Percentiles rank a stretch among this genome's conserved stretches.
Conservation (phyloP, 2,329 filamentous ascomycete genomes). For the Monilinia fructicola region DNA sequence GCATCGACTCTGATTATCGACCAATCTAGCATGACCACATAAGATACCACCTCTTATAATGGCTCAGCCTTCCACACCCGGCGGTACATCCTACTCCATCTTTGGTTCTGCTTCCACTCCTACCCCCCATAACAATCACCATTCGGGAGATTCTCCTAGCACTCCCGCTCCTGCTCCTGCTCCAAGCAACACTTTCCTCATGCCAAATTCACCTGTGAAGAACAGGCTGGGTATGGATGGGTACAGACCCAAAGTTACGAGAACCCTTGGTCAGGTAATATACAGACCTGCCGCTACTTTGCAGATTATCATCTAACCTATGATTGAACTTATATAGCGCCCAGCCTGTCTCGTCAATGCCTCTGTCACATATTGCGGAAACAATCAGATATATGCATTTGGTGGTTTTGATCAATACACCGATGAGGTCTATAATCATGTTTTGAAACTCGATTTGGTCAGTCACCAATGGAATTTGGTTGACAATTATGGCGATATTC, state of each 20-base stretch:
- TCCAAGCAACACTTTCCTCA: conserved; percentile 78
- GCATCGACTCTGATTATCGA: conserved; percentile 4
- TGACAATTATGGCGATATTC: conserved; percentile 98
- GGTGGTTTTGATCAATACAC: conserved; percentile 98
- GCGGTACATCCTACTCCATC: conserved; percentile 46
- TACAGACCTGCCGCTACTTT: neutral
- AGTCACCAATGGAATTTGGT: conserved; percentile 93
- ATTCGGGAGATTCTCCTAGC: conserved; percentile 27
- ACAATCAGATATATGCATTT: conserved; percentile 97
- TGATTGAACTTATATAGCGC: conserved; percentile 44
- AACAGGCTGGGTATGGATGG: conserved; percentile 64
- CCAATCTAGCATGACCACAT: conserved; percentile 30
- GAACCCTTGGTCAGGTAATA: conserved; percentile 63
- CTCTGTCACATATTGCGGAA: conserved; percentile 96
- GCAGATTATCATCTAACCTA: conserved; percentile 13
- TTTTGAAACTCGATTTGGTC: conserved; percentile 81
- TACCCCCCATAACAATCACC: conserved; percentile 27
- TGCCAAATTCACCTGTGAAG: conserved; percentile 81
- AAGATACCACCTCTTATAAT: conserved; percentile 38
- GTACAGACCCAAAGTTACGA: conserved; percentile 81
- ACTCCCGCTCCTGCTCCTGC: conserved; percentile 48
- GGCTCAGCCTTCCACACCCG: conserved; percentile 49
- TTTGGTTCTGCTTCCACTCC: conserved; percentile 46
- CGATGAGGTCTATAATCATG: conserved; percentile 98
- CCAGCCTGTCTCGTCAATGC: conserved; percentile 96